phyloP scores from a whole-genome alignment of 2,329 filamentous ascomycete species.

The Alternaria postmessia region DNA sequence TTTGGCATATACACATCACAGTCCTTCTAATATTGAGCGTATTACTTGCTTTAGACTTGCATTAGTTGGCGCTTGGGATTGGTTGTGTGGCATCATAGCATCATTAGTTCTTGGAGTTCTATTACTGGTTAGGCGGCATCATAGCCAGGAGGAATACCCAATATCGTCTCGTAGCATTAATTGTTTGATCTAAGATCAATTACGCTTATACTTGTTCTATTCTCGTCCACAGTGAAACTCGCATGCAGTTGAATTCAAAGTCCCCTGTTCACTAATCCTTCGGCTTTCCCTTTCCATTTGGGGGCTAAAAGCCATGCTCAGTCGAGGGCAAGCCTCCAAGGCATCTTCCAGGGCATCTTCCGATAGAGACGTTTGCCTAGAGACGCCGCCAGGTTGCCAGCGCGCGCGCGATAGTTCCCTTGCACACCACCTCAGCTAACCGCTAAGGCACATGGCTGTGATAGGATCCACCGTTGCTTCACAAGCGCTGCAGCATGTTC shows the following conservation, averaged over 20 bases:
- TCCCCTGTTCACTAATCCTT: background rate
- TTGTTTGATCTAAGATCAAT: constrained; percentile 28
- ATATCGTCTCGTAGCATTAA: constrained; percentile 32
- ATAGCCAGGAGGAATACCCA: constrained; percentile 33
- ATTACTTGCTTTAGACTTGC: constrained; percentile 35
- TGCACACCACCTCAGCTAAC: constrained; percentile 17
- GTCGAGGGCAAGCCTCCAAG: background rate
- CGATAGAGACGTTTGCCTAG: background rate
- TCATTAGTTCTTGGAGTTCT: constrained; percentile 30
- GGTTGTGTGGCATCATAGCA: constrained; percentile 26
- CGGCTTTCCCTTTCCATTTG: background rate
- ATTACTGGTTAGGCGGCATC: constrained; percentile 26
- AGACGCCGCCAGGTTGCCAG: constrained; percentile 2
- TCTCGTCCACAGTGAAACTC: constrained; percentile 18
- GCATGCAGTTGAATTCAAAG: background rate
- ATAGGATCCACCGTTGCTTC: constrained; percentile 5
- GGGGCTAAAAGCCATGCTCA: background rate
- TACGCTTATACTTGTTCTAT: background rate
- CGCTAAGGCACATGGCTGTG: constrained; percentile 10
- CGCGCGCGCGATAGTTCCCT: constrained; percentile 10
- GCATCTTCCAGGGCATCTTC: background rate
- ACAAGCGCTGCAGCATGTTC: constrained; percentile 9
- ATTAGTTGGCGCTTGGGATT: constrained; percentile 45
- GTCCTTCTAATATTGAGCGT: constrained; percentile 50
- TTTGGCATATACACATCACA: constrained; percentile 30